phyloP scores from a whole-genome alignment of 2,329 filamentous ascomycete genomes.

The Parascedosporium putredinis region DNA sequence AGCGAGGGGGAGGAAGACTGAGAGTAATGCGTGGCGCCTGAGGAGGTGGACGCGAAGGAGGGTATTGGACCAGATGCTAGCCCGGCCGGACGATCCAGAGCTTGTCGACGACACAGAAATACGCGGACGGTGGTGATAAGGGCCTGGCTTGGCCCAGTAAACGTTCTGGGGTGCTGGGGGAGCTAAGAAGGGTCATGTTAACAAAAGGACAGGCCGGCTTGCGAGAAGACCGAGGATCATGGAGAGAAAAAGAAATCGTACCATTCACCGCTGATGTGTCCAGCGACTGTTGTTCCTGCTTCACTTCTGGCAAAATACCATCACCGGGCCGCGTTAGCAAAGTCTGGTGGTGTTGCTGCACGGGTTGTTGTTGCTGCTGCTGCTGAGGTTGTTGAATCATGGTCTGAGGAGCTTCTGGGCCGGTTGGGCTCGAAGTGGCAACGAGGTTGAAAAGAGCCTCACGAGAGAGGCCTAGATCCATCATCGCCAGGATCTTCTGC shows the following conservation, averaged over 20 bases:
- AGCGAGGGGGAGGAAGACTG: constrained; percentile 26
- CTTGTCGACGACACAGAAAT: constrained; percentile 40
- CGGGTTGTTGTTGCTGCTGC: constrained; percentile 10
- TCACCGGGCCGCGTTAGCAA: constrained; percentile 9
- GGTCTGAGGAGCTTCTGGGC: constrained; percentile 4
- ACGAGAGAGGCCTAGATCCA: constrained; percentile 33
- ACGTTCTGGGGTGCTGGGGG: not conserved
- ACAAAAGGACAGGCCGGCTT: too few species aligned
- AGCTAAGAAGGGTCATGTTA: not conserved
- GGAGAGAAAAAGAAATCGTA: not conserved
- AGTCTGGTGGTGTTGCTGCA: constrained; percentile 11
- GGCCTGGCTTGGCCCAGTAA: constrained; percentile 1
- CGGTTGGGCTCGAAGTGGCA: constrained; percentile 8
- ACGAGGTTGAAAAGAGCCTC: constrained; percentile 22
- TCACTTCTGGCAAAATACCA: constrained; percentile 2
- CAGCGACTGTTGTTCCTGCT: not conserved
- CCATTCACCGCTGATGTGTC: not conserved
- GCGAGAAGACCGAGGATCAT: not conserved
- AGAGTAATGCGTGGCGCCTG: constrained; percentile 21
- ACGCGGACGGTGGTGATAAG: constrained; percentile 23
- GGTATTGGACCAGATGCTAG: constrained; percentile 32
- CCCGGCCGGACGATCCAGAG: constrained; percentile 37
- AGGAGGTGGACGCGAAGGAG: constrained; percentile 17
- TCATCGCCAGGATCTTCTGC: constrained; percentile 34
- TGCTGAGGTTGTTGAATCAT: constrained; percentile 11